A percentile compares a stretch with the other conserved stretches of the same genome.
Conservation (phyloP, 208 protist species). For the Crithidia bombi region DNA sequence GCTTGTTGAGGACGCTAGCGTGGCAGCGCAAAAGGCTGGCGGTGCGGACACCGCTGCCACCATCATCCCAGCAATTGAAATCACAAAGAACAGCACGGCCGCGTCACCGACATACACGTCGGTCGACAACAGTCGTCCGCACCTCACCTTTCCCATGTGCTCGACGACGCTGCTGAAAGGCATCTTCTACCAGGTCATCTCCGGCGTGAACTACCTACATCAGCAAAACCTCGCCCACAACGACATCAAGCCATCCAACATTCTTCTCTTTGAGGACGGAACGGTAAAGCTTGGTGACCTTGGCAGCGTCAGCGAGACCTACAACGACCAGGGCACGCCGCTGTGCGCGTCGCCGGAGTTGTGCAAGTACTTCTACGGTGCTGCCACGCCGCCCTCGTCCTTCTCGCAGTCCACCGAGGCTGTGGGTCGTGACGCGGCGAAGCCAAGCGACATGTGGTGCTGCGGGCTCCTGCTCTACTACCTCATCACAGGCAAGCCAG, state of each 20-base stretch:
- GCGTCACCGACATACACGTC: background rate
- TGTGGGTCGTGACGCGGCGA: constrained; percentile 28
- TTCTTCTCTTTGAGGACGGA: constrained; percentile 81
- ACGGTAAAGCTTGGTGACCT: constrained; percentile 78
- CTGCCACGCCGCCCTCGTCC: constrained; percentile 16
- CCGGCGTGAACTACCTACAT: constrained; percentile 81
- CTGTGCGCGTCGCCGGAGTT: constrained; percentile 91
- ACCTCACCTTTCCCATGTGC: constrained; percentile 37
- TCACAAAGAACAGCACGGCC: background rate
- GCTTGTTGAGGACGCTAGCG: background rate
- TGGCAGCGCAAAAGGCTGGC: too few relatives aligned
- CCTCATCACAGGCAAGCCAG: constrained; percentile 66
- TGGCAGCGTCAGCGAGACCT: constrained; percentile 54
- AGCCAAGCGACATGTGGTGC: constrained; percentile 83
- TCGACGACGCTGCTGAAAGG: constrained; percentile 67
- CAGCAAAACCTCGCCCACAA: constrained; percentile 79
- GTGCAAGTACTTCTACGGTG: constrained; percentile 71
- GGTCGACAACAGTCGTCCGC: constrained; percentile 16
- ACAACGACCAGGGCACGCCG: constrained; percentile 81
- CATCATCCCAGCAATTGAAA: too few relatives aligned
- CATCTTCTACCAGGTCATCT: constrained; percentile 76
- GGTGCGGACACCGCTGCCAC: too few relatives aligned
- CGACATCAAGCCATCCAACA: constrained; percentile 87
- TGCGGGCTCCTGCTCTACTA: constrained; percentile 80
- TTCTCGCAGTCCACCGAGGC: constrained; percentile 24